Percentiles rank a stretch among this genome's conserved stretches.
Conservation (phyloP, 2,329 filamentous ascomycete genomes). For the Teratosphaeria epicoccoides region DNA sequence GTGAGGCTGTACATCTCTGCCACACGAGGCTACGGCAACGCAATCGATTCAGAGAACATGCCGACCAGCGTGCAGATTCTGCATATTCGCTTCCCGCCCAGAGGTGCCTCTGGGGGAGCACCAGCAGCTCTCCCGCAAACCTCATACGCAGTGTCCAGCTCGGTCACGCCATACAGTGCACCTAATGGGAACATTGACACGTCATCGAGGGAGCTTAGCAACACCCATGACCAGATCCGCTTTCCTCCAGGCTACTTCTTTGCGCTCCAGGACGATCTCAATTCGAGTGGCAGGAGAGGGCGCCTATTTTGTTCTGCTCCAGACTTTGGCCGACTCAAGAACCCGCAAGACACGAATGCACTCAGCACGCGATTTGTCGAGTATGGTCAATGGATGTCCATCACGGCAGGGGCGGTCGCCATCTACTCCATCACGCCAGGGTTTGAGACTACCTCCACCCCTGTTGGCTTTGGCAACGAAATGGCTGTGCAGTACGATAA, state of each 20-base stretch:
- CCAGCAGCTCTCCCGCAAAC: background rate
- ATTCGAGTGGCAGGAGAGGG: slow-evolving; percentile 32
- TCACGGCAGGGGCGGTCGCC: slow-evolving; percentile 57
- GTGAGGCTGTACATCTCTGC: slow-evolving; percentile 88
- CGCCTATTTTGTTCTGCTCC: slow-evolving; percentile 76
- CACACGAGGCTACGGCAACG: slow-evolving; percentile 58
- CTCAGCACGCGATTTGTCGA: slow-evolving; percentile 59
- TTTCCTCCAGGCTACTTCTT: slow-evolving; percentile 89
- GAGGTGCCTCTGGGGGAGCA: slow-evolving; percentile 19
- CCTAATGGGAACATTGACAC: slow-evolving; percentile 21
- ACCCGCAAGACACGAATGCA: slow-evolving; percentile 34
- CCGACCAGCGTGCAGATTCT: slow-evolving; percentile 97
- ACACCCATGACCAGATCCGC: slow-evolving; percentile 31
- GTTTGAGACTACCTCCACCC: slow-evolving; percentile 57
- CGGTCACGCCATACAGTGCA: slow-evolving; percentile 12
- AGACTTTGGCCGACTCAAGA: slow-evolving; percentile 69
- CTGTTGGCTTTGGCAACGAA: slow-evolving; percentile 84
- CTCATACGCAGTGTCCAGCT: background rate
- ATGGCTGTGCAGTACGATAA: slow-evolving; percentile 91
- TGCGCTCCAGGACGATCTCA: slow-evolving; percentile 54
- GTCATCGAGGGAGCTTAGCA: slow-evolving; percentile 25
- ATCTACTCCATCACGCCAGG: slow-evolving; percentile 66
- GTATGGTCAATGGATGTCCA: slow-evolving; percentile 65
- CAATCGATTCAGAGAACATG: slow-evolving; percentile 51
- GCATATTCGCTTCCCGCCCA: slow-evolving; percentile 86